These are phyloP conservation scores for Martiniozyma abietophila DNA, from an alignment of 805 yeast genomes.

Conservation along the genomic window DNA sequence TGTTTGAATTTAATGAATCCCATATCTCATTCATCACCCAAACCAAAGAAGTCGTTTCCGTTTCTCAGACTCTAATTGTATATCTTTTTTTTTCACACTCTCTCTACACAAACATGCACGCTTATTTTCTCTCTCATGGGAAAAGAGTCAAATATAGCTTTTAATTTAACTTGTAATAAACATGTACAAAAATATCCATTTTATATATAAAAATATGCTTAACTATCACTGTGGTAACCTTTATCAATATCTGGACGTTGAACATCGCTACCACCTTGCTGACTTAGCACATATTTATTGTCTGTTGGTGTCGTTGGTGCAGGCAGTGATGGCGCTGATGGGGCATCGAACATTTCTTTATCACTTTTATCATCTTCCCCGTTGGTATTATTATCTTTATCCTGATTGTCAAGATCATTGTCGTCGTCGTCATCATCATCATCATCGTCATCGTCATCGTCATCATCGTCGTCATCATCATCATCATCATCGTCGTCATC, in stretches of 20 bases:
- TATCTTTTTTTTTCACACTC: no score
- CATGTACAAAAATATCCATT: no score
- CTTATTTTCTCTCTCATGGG: no score
- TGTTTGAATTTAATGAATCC: conserved; percentile 13
- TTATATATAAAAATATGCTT: no score
- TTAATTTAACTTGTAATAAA: no score
- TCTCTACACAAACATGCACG: no score
- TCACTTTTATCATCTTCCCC: conserved; percentile 1
- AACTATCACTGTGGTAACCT: conserved; percentile 5
- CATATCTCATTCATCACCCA: no score
- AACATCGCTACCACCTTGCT: conserved; percentile 9
- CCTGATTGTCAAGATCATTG: conserved; percentile 1
- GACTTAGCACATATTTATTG: conserved; percentile 10
- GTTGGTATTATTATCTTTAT: not conserved
- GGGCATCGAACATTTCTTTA: conserved; percentile 5
- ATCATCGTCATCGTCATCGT: conserved; percentile 8
- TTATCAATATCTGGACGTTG: conserved; percentile 3
- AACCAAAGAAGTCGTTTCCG: no score
- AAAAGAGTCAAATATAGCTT: no score
- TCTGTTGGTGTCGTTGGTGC: conserved; percentile 13
- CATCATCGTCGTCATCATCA: conserved; percentile 6
- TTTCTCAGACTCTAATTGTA: no score
- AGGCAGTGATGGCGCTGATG: conserved; percentile 5
- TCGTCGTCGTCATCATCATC: conserved; percentile 6
- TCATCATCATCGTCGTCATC: conserved; percentile 4